Percentiles rank a stretch among this genome's conserved stretches.
Evolutionary conservation across 140 eudicot species (phyloP).

Genomic region (Stevia rebaudiana): DNA sequence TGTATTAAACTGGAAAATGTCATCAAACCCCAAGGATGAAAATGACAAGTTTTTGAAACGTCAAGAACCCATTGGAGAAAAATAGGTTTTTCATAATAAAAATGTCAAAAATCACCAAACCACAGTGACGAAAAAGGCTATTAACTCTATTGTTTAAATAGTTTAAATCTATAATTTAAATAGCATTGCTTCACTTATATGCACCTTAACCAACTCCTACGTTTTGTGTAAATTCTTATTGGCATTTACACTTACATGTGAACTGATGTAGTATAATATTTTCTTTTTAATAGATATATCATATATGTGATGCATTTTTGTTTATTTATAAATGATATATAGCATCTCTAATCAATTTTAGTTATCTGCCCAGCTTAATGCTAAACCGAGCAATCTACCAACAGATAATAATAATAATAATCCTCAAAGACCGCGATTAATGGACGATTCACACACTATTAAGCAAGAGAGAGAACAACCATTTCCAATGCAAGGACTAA

Average conservation of each 20-base stretch:
- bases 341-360: constrained; percentile 34
- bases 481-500: constrained; percentile 48
- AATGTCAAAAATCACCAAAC: no score
- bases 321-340: constrained; percentile 7
- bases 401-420: constrained; percentile 41
- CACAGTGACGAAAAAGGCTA: no score
- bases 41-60: no score
- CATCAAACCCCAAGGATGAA: no score
- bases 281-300: background rate
- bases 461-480: constrained; percentile 52
- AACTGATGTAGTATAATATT: constrained; percentile 8
- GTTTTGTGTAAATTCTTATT: background rate
- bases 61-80: no score
- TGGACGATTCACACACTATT: constrained; percentile 41
- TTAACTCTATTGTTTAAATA: background rate
- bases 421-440: constrained; percentile 31
- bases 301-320: background rate
- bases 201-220: background rate
- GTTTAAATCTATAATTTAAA: background rate
- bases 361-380: constrained; percentile 37
- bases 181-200: background rate
- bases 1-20: no score
- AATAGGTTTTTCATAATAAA: no score
- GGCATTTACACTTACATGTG: constrained; percentile 4
- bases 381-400: constrained; percentile 29